Percentiles rank a stretch among this genome's conserved stretches.
These are phyloP conservation scores for Suillus subalutaceus DNA, from an alignment of 768 basidiomycete species.

Conservation along the genomic window DNA sequence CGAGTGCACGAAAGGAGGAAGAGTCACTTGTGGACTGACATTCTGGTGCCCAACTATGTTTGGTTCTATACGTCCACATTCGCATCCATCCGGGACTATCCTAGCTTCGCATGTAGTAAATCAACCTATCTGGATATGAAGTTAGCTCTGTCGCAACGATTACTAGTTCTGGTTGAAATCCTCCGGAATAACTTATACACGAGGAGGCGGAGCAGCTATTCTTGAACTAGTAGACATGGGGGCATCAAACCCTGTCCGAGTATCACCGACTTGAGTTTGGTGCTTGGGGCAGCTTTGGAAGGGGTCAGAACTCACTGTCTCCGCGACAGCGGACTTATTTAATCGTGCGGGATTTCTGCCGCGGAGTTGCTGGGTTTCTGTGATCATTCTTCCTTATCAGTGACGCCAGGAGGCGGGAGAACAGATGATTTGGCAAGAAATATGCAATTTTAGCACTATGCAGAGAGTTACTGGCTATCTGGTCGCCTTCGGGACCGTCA, in stretches of 20 bases:
- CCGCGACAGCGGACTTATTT: constrained; percentile 34
- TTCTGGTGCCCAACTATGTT: neutral
- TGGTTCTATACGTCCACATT: neutral
- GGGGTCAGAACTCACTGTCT: constrained; percentile 19
- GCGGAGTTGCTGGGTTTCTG: constrained; percentile 31
- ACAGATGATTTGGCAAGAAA: neutral
- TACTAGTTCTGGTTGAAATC: neutral
- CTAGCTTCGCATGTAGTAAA: constrained; percentile 1
- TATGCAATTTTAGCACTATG: neutral
- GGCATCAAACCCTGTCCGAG: constrained; percentile 4
- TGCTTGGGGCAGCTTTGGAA: neutral
- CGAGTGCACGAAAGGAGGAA: neutral
- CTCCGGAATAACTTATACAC: neutral
- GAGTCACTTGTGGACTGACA: neutral
- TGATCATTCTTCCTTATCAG: constrained; percentile 1
- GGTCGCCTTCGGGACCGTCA: neutral
- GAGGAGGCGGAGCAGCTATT: neutral
- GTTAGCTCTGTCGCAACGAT: neutral
- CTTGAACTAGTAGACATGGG: neutral
- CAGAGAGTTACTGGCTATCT: neutral
- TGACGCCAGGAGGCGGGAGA: neutral
- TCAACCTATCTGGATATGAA: constrained; percentile 1
- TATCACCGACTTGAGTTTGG: constrained; percentile 2
- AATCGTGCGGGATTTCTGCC: constrained; percentile 24
- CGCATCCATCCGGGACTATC: neutral